Base-by-base conservation (phyloP, 148 eudicot genomes). In the Camellia japonica region DNA sequence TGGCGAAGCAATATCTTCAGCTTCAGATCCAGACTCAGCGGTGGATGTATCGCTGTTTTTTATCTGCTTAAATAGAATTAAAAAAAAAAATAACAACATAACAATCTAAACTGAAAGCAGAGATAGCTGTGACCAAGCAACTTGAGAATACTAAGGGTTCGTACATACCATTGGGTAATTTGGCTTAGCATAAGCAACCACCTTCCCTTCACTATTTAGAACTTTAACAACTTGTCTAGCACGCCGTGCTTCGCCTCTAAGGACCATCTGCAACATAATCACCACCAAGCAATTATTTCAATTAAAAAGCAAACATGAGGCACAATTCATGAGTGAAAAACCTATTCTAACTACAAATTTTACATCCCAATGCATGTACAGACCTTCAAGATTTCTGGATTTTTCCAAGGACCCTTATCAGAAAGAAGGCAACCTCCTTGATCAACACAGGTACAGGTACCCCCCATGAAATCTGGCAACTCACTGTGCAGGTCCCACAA, bases 321-420 rank as follows among this genome's bases (percentile, higher is more conserved):
- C 10, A 18, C 41, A 78, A 52, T 12, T 44, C 72, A 59, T 72
- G 51, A 66, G 72, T 47, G 44, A 30, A 51, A 71, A 56, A 6
- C 20, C 4, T 38, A 30, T 3, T 13, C 3, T 0, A n/a, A 66
- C 38, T 47, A 59, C 20, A 18, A 14, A 59, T 49, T 20, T 8
- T 19, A 63, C 41, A 23, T 58, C 64, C 61, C 71, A 83, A 81
- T 68, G 77, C 47, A 43, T 55, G 64, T 55, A 16, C 67, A 68
- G 74, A 93, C 98, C 97, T 93, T 95, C 84, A 89, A 83, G 42
- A 93, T 95, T 66, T 91, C 97, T 60, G 94, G 90, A 69, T 93
- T 93, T 78, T 85, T 90, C 98, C 98, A 95, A 65, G 98, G 98
- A 20, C 98, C 98, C 82, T 92, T 95, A 70, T 95, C 98, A 72